Evolutionary conservation across 2,329 filamentous ascomycete genomes (phyloP), one percentile per base, ranked within the genome.

Genomic region (Xylariaceae sp.): DNA sequence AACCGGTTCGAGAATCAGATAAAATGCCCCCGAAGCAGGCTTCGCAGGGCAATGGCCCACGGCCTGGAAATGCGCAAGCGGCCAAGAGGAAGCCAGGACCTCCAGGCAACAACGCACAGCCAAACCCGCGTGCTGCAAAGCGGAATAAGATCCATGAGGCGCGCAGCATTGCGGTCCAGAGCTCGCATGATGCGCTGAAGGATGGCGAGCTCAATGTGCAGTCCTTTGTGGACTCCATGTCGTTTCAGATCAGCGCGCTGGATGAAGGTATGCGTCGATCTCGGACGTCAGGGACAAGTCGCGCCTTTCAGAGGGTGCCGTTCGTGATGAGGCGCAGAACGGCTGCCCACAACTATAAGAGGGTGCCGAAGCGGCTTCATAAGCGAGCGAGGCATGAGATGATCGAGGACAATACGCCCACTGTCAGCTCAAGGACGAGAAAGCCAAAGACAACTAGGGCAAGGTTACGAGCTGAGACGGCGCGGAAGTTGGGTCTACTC

Each of bases 331-430:
- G 94, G 65, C 82, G 94, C 64, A 82, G 94, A 67, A 96, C 93
- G 0, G 94, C 93, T 17, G 96, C 92, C 73, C 94, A 99, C 75
- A 97, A 99, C 81, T 89, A 89, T 42, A 96, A 93, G 75, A 84
- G 88, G 63, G 88, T 99, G 13, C 94, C 94, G 2, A 88, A 87
- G 70, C 79, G 91, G 63, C 75, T 97, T 69, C 83, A 88, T 58
- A 76, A 76, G 45, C 82, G 88, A 65, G 92, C 91, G 0, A 82
- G 78, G 67, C 77, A 74, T 63, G 83, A 95, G 80, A 95, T 96
- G 86, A 78, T 79, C 13, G 89, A 95, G 58, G 93, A 97, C 70
- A 97, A 97, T 64, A 96, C 93, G 0, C 92, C 94, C 0, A 88
- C 85, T 0, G 86, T 92, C 4, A 88, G 86, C 55, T 79, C 80